phyloP scores from a whole-genome alignment of 2,329 filamentous ascomycete genomes.

The Colletotrichum siamense region DNA sequence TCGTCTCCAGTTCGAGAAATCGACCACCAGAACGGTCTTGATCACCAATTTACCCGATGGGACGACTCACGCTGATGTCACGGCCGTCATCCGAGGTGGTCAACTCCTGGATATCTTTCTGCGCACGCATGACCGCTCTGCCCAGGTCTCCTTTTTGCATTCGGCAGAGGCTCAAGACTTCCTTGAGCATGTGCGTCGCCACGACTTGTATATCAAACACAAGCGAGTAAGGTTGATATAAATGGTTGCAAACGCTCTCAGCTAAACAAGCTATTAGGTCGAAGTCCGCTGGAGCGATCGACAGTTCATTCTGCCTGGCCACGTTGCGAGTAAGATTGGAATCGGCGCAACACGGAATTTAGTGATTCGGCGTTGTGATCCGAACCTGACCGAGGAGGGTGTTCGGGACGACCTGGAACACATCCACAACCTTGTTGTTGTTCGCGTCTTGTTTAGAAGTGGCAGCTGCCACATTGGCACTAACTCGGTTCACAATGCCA shows the following conservation, averaged over 20 bases:
- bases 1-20: slow-evolving; percentile 37
- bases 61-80: slow-evolving; percentile 70
- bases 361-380: slow-evolving; percentile 65
- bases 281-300: slow-evolving; percentile 73
- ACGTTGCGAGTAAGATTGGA: slow-evolving; percentile 68
- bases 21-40: slow-evolving; percentile 62
- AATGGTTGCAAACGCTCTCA: neutral
- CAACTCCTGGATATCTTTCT: slow-evolving; percentile 73
- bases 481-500: slow-evolving; percentile 78
- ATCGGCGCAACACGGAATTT: slow-evolving; percentile 77
- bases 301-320: slow-evolving; percentile 69
- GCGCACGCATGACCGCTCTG: slow-evolving; percentile 61
- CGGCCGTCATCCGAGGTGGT: slow-evolving; percentile 71
- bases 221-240: slow-evolving; percentile 59
- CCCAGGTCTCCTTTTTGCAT: slow-evolving; percentile 73
- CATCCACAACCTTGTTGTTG: slow-evolving; percentile 78
- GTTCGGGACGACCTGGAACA: slow-evolving; percentile 81
- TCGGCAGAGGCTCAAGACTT: slow-evolving; percentile 69
- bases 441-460: slow-evolving; percentile 65
- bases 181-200: slow-evolving; percentile 65
- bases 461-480: slow-evolving; percentile 72
- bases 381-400: slow-evolving; percentile 63
- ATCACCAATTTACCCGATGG: slow-evolving; percentile 67
- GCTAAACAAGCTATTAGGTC: slow-evolving; percentile 54
- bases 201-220: slow-evolving; percentile 72